Conservation (phyloP, 345 rosid species). For the Syzygium aromaticum region DNA sequence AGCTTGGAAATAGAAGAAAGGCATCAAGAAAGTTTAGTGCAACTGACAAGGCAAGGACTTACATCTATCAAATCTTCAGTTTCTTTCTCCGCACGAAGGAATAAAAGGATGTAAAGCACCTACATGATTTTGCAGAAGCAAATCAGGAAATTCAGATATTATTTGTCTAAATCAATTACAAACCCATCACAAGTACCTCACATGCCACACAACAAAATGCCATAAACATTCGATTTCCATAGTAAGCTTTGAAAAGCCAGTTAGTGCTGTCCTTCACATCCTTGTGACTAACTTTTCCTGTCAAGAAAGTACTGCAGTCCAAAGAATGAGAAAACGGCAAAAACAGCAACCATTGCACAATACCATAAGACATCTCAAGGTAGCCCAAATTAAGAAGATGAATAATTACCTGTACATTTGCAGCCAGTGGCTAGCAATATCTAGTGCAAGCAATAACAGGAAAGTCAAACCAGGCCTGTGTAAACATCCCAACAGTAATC, state of each 20-base stretch:
- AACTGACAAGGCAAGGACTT: conserved; percentile 16
- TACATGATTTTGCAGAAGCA: conserved; percentile 8
- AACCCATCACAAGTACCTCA: conserved; percentile 46
- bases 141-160: not conserved
- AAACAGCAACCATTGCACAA: not conserved
- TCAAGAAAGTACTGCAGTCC: conserved; percentile 73
- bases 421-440: conserved; percentile 92
- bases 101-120: conserved; percentile 80
- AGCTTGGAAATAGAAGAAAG: not conserved
- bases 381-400: not conserved
- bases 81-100: conserved; percentile 55
- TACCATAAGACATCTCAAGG: not conserved
- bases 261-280: conserved; percentile 89
- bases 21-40: not conserved
- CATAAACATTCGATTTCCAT: conserved; percentile 92
- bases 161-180: not conserved
- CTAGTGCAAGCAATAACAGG: conserved; percentile 76
- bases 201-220: conserved; percentile 88
- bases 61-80: conserved; percentile 55
- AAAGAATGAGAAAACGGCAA: conserved; percentile 10
- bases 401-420: conserved; percentile 79
- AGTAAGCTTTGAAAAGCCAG: conserved; percentile 90
- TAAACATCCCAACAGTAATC: not conserved
- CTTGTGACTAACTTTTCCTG: conserved; percentile 84
- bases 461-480: conserved; percentile 88